Percentiles rank a stretch among this genome's conserved stretches.
Evolutionary conservation across 371 early-diverging fungal genomes (phyloP).

Genomic region (Blastocladiella emersonii): DNA sequence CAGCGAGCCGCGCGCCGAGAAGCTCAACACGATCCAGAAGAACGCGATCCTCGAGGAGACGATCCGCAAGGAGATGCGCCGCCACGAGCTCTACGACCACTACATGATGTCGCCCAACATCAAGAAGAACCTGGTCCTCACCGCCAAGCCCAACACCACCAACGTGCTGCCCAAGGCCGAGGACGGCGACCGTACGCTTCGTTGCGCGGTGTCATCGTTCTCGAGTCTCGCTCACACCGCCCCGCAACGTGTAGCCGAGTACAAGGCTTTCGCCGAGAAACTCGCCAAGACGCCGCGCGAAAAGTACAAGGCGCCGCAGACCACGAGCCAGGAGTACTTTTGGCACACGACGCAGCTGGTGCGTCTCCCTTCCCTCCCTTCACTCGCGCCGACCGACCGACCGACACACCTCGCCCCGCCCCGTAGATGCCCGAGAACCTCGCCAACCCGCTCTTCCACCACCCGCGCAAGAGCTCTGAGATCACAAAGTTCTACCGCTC

Average conservation of each 20-base stretch:
- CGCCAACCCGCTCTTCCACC: constrained; percentile 2
- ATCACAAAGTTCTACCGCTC: not conserved
- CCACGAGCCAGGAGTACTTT: constrained; percentile 3
- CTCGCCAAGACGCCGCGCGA: not conserved
- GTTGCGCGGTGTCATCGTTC: not conserved
- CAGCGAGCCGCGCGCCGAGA: not conserved
- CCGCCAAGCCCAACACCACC: constrained; percentile 3
- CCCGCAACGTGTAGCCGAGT: constrained; percentile 3
- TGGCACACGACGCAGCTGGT: constrained; percentile 3
- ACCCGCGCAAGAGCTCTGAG: not conserved
- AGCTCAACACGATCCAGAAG: constrained; percentile 6
- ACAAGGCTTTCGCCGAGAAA: not conserved
- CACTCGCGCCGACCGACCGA: not conserved
- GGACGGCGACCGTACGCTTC: not conserved
- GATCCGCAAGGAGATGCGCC: constrained; percentile 8
- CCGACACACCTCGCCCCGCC: not conserved
- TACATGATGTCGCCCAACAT: constrained; percentile 7
- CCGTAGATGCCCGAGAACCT: not conserved
- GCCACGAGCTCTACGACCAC: constrained; percentile 3
- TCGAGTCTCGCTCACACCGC: not conserved
- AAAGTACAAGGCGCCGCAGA: not conserved
- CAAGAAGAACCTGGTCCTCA: constrained; percentile 5
- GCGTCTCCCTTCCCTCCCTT: not conserved
- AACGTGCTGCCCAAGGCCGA: not conserved
- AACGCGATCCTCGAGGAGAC: constrained; percentile 9